Percentiles rank a stretch among this genome's conserved stretches.
Evolutionary conservation across 495 filamentous ascomycete species (phyloP).

Genomic region (Penicillium mononematosum): DNA sequence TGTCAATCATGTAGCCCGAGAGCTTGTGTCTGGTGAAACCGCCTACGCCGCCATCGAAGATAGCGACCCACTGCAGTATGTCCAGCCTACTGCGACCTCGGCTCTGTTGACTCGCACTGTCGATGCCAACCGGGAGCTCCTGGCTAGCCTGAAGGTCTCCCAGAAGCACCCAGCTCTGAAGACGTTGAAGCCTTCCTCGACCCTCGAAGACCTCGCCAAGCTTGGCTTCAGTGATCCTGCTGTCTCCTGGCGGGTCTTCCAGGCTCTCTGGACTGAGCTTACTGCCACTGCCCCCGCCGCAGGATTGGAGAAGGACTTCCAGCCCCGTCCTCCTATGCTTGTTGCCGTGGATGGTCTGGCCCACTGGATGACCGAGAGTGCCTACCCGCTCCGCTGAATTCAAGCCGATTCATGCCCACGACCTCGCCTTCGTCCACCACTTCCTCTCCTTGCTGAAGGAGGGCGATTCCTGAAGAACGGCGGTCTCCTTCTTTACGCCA

Average conservation of each 20-base stretch:
- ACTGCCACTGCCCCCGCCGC: constrained; percentile 53
- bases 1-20: constrained; percentile 58
- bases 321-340: constrained; percentile 71
- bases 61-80: constrained; percentile 60
- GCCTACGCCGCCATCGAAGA: constrained; percentile 70
- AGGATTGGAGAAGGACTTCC: constrained; percentile 35
- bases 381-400: constrained; percentile 67
- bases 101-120: constrained; percentile 67
- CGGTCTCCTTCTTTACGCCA: constrained; percentile 73
- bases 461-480: constrained; percentile 69
- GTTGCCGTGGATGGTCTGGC: constrained; percentile 74
- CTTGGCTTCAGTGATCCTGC: constrained; percentile 72
- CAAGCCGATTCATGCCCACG: constrained; percentile 80
- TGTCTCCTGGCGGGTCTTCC: constrained; percentile 76
- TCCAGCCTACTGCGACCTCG: constrained; percentile 73
- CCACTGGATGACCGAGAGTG: constrained; percentile 74
- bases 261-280: constrained; percentile 77
- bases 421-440: constrained; percentile 71
- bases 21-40: constrained; percentile 73
- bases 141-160: constrained; percentile 57
- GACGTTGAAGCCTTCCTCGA: constrained; percentile 55
- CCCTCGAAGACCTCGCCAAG: constrained; percentile 65
- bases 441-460: constrained; percentile 66
- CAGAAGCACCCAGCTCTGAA: constrained; percentile 59
- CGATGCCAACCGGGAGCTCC: constrained; percentile 67